Percentiles rank a stretch among this genome's conserved stretches.
These are phyloP conservation scores for Scutellaria galericulata DNA, from an alignment of 257 asterid species.

Conservation along the genomic window DNA sequence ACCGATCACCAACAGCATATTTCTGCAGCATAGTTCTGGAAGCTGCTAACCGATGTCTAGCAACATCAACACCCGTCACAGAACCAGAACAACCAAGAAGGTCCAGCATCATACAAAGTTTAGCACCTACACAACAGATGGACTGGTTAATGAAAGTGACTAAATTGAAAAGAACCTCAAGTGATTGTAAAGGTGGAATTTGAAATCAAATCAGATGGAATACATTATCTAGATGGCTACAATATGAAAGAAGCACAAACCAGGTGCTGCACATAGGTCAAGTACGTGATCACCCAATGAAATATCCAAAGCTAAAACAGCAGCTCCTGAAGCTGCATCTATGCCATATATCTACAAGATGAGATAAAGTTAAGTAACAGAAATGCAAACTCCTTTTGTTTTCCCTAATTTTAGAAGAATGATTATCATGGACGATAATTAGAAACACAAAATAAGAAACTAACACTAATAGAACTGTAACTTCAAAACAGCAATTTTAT, in stretches of 20 bases:
- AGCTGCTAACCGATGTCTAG: conserved; percentile 92
- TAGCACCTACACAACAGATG: conserved; percentile 74
- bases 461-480: conserved; percentile 10
- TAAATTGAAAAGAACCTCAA: conserved; percentile 8
- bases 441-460: neutral
- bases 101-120: conserved; percentile 89
- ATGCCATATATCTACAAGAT: conserved; percentile 86
- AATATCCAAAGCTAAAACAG: conserved; percentile 82
- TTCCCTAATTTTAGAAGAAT: neutral
- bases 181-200: conserved; percentile 7
- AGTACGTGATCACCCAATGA: conserved; percentile 81
- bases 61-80: conserved; percentile 87
- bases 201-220: conserved; percentile 12
- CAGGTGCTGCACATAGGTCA: conserved; percentile 98
- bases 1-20: conserved; percentile 73
- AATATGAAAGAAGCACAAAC: conserved; percentile 44
- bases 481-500: neutral
- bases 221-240: conserved; percentile 13
- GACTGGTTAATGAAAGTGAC: conserved; percentile 8
- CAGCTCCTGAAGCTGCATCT: conserved; percentile 99
- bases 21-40: conserved; percentile 86
- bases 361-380: conserved; percentile 29
- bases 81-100: conserved; percentile 85
- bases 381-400: neutral
- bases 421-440: neutral